Evolutionary conservation across 1,284 basidiomycete species (phyloP).

Genomic region (Retiboletus fuscus): DNA sequence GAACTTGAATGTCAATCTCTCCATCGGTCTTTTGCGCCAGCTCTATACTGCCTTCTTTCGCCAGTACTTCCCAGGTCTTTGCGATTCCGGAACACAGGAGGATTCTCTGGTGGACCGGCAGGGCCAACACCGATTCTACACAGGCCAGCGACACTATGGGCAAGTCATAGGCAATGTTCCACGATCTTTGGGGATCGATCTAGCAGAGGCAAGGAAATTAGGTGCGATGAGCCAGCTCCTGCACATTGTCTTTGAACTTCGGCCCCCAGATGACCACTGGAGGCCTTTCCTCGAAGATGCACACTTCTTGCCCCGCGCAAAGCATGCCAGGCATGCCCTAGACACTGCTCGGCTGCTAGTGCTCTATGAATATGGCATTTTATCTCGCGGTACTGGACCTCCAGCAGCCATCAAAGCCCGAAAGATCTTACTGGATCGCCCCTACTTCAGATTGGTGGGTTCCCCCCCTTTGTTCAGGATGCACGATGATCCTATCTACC

Average conservation of each 20-base stretch:
- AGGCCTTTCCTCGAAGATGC: background rate
- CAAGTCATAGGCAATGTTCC: slow-evolving; percentile 7
- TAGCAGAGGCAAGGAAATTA: slow-evolving; percentile 20
- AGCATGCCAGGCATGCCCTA: background rate
- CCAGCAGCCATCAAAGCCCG: background rate
- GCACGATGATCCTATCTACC: no score
- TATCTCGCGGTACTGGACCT: background rate
- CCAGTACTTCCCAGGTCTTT: slow-evolving; percentile 26
- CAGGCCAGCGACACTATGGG: slow-evolving; percentile 11
- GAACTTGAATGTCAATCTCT: background rate
- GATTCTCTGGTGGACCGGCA: slow-evolving; percentile 23
- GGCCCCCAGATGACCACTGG: background rate
- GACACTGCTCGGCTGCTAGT: background rate
- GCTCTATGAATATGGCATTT: background rate
- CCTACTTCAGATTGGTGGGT: background rate
- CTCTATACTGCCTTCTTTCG: slow-evolving; percentile 26
- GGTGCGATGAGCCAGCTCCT: slow-evolving; percentile 21
- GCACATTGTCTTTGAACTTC: slow-evolving; percentile 14
- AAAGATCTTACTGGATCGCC: background rate
- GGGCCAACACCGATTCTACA: slow-evolving; percentile 19
- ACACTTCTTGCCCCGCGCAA: background rate
- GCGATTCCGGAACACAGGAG: background rate
- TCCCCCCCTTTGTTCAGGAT: no score
- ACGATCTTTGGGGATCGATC: slow-evolving; percentile 9
- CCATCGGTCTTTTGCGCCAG: slow-evolving; percentile 12